Evolutionary conservation across 2,329 filamentous ascomycete genomes (phyloP).

Genomic region (Trichoderma sp.): DNA sequence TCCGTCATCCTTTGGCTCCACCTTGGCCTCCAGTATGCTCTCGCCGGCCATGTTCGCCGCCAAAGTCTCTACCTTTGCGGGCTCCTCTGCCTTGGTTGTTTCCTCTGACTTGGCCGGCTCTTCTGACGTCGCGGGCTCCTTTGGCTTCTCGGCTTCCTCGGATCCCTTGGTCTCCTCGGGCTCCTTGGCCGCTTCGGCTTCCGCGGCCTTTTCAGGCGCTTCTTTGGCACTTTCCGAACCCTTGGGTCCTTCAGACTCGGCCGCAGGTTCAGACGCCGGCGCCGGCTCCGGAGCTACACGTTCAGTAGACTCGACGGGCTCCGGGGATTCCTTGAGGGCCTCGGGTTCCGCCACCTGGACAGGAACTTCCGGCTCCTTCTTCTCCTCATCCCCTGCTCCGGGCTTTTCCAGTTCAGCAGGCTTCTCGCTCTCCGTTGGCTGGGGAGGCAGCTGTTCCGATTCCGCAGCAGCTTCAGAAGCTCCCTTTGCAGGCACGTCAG

Average conservation of each 20-base stretch:
- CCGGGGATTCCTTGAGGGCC: background rate
- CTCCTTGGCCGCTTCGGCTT: background rate
- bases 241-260: conserved; percentile 2
- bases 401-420: conserved; percentile 14
- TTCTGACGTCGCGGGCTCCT: conserved; percentile 11
- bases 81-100: conserved; percentile 15
- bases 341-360: conserved; percentile 8
- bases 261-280: background rate
- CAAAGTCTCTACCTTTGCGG: conserved; percentile 40
- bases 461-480: background rate
- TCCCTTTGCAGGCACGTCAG: conserved; percentile 26
- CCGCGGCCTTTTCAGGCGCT: background rate
- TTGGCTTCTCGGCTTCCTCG: background rate
- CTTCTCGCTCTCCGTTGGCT: conserved; percentile 16
- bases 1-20: conserved; percentile 42
- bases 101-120: conserved; percentile 13
- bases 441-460: background rate
- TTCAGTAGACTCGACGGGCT: background rate
- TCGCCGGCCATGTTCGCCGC: conserved; percentile 50
- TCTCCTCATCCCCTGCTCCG: conserved; percentile 5
- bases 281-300: background rate
- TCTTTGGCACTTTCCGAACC: background rate
- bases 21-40: conserved; percentile 45
- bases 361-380: background rate
- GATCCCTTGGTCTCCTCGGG: background rate